Evolutionary conservation across 1,139 yeast genomes (phyloP).

Genomic region (Yamadazyma songkhlaensis): DNA sequence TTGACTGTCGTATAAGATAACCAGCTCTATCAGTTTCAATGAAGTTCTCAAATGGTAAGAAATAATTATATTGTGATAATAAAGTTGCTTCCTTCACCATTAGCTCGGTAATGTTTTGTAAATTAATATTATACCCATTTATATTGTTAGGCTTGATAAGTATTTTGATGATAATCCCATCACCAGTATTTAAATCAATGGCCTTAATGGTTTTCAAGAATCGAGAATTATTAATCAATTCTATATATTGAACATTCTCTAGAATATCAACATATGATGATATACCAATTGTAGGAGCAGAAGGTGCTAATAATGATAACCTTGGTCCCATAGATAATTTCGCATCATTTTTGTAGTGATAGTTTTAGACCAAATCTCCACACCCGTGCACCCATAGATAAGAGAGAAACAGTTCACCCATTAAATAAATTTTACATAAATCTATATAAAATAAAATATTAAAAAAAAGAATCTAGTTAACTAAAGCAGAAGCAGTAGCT

Average conservation of each 20-base stretch:
- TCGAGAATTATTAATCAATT: conserved; percentile 70
- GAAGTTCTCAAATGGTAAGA: conserved; percentile 67
- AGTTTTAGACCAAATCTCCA: too few species aligned
- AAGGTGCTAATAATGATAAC: conserved; percentile 80
- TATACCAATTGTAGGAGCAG: conserved; percentile 88
- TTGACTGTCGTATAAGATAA: conserved; percentile 78
- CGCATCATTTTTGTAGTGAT: neutral
- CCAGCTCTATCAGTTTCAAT: conserved; percentile 93
- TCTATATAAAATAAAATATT: conserved; percentile 3
- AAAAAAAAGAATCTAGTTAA: conserved; percentile 58
- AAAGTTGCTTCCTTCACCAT: conserved; percentile 34
- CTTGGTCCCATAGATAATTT: conserved; percentile 70
- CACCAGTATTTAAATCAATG: conserved; percentile 58
- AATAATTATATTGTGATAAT: conserved; percentile 55
- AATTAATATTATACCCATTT: conserved; percentile 18
- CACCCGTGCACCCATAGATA: too few species aligned
- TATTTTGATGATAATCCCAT: conserved; percentile 67
- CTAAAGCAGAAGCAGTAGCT: conserved; percentile 99
- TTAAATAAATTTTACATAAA: conserved; percentile 7
- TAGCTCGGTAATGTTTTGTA: conserved; percentile 35
- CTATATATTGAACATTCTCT: conserved; percentile 68
- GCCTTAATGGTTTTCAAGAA: conserved; percentile 87
- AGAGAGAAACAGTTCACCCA: neutral
- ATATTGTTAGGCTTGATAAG: conserved; percentile 65
- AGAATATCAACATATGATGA: conserved; percentile 86